These are phyloP conservation scores for Brassica hybrid DNA, from an alignment of 441 rosid genomes.

Conservation along the genomic window DNA sequence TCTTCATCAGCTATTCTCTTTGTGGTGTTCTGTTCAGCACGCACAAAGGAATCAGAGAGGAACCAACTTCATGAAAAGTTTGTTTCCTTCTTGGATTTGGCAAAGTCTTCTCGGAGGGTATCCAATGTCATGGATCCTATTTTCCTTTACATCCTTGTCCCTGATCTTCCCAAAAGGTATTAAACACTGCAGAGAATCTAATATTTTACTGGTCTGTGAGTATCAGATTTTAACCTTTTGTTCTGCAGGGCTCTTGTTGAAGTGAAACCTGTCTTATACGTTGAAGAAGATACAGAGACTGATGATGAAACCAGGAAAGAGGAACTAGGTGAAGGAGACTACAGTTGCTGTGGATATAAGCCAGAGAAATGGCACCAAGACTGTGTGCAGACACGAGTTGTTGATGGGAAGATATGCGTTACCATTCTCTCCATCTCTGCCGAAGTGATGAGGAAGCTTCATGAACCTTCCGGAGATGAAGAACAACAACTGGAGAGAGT, in stretches of 20 bases:
- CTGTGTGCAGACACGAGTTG: constrained; percentile 71
- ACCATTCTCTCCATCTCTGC: constrained; percentile 55
- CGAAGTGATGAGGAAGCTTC: constrained; percentile 50
- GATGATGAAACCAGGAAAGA: constrained; percentile 40
- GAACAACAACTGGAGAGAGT: constrained; percentile 49
- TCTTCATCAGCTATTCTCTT: constrained; percentile 67
- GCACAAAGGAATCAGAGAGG: constrained; percentile 63
- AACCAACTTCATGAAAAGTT: constrained; percentile 64
- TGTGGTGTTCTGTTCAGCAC: constrained; percentile 71
- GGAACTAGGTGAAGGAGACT: constrained; percentile 29
- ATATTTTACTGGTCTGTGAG: neutral
- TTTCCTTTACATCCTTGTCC: constrained; percentile 71
- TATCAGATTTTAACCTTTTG: neutral
- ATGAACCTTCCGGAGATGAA: constrained; percentile 42
- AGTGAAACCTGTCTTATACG: constrained; percentile 84
- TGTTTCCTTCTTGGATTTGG: constrained; percentile 52
- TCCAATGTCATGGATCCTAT: constrained; percentile 55
- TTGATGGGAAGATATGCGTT: constrained; percentile 58
- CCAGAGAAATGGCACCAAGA: constrained; percentile 82
- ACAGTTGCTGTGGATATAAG: constrained; percentile 58
- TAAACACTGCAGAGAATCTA: neutral
- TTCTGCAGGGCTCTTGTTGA: constrained; percentile 84
- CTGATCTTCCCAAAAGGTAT: constrained; percentile 93
- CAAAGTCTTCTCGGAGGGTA: constrained; percentile 47
- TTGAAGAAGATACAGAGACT: constrained; percentile 50